Evolutionary conservation across 805 yeast species (phyloP).

Genomic region (Ogataea paraovalis): DNA sequence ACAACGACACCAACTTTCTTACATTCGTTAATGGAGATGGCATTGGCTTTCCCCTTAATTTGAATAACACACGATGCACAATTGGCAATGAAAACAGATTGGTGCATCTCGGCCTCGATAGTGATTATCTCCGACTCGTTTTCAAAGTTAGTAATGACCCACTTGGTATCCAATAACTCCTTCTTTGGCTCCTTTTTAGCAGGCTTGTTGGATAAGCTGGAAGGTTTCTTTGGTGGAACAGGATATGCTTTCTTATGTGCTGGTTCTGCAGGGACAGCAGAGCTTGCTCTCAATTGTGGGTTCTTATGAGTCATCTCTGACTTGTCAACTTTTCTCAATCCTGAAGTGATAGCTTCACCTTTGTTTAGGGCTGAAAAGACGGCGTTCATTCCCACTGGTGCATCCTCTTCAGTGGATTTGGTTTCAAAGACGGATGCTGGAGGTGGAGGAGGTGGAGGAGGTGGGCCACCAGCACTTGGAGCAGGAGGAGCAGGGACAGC

Average conservation of each 20-base stretch:
- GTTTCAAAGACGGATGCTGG: constrained; percentile 66
- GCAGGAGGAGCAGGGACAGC: constrained; percentile 34
- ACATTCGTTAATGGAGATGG: constrained; percentile 75
- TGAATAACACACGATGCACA: constrained; percentile 72
- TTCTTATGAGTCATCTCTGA: constrained; percentile 93
- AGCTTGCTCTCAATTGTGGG: constrained; percentile 66
- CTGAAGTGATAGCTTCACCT: constrained; percentile 81
- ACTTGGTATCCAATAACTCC: constrained; percentile 80
- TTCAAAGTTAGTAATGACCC: constrained; percentile 82
- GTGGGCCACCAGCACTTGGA: constrained; percentile 40
- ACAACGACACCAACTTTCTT: constrained; percentile 70
- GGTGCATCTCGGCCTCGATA: constrained; percentile 78
- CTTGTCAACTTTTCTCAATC: constrained; percentile 87
- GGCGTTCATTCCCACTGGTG: constrained; percentile 62
- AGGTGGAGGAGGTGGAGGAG: constrained; percentile 89
- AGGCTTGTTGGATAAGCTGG: constrained; percentile 40
- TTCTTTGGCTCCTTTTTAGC: constrained; percentile 45
- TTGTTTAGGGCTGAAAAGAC: constrained; percentile 87
- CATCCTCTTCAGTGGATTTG: constrained; percentile 15
- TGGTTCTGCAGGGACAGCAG: constrained; percentile 36
- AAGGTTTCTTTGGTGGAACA: constrained; percentile 80
- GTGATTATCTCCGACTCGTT: constrained; percentile 56
- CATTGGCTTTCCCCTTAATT: constrained; percentile 87
- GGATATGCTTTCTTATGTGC: constrained; percentile 51
- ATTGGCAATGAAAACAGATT: constrained; percentile 84